These are phyloP conservation scores for Astragalus membranaceus DNA, from an alignment of 306 rosid species.

Conservation along the genomic window DNA sequence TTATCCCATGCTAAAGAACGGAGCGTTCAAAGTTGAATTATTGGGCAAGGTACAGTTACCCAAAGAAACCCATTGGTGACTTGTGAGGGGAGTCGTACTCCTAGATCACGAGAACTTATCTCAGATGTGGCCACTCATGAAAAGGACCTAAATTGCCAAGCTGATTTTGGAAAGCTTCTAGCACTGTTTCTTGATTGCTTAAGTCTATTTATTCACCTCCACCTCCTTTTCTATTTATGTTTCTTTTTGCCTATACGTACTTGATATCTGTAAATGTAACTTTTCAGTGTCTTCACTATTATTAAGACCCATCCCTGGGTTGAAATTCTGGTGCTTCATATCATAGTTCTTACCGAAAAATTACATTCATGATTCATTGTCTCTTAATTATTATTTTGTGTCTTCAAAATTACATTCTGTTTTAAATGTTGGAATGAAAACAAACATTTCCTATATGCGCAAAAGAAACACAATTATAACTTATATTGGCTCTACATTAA, in stretches of 20 bases:
- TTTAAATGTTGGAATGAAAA: too few species aligned
- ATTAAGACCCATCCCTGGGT: background rate
- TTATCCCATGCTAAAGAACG: background rate
- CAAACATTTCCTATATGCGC: too few species aligned
- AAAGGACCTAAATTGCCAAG: conserved; percentile 1
- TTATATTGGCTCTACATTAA: too few species aligned
- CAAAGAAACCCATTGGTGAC: conserved; percentile 6
- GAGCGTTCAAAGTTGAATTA: conserved; percentile 6
- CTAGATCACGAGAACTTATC: background rate
- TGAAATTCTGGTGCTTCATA: background rate
- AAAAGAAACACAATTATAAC: too few species aligned
- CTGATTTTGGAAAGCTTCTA: background rate
- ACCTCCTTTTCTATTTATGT: background rate
- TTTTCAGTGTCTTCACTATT: background rate
- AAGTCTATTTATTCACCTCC: background rate
- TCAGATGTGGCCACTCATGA: background rate
- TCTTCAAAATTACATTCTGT: too few species aligned
- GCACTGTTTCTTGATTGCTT: background rate
- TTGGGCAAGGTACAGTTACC: background rate
- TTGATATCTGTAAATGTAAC: background rate
- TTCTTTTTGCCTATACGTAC: background rate
- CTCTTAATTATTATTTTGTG: too few species aligned
- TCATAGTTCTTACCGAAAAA: background rate
- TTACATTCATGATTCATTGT: background rate
- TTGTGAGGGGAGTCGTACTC: background rate